These are phyloP conservation scores for Berberis thunbergii DNA, from an alignment of 164 flowering plant genomes.

Conservation along the genomic window DNA sequence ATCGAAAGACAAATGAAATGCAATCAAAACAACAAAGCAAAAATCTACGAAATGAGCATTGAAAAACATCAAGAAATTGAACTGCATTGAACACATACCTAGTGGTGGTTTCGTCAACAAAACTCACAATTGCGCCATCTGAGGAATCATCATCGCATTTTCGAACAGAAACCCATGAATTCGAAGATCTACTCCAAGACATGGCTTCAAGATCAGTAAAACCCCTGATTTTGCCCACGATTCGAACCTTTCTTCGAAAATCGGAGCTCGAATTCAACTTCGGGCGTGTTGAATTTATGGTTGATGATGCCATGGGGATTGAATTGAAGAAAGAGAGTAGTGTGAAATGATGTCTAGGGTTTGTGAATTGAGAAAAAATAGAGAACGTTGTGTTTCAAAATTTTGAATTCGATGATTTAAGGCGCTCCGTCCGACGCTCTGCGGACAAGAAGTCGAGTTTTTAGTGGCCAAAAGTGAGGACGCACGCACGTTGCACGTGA, in stretches of 20 bases:
- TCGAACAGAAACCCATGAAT: background rate
- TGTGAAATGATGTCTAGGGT: background rate
- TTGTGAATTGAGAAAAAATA: background rate
- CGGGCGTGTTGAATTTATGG: background rate
- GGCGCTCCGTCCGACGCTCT: too few relatives aligned
- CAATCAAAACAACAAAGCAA: background rate
- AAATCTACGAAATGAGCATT: background rate
- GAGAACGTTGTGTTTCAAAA: background rate
- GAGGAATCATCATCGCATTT: background rate
- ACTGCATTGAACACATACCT: background rate
- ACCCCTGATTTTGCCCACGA: conserved; percentile 4
- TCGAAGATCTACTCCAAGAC: background rate
- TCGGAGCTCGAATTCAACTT: conserved; percentile 1
- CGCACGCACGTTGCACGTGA: too few relatives aligned
- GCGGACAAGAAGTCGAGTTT: too few relatives aligned
- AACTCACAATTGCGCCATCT: background rate
- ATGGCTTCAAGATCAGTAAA: background rate
- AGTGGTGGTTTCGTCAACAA: background rate
- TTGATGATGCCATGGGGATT: background rate
- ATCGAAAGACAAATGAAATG: too few relatives aligned
- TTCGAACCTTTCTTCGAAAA: conserved; percentile 1
- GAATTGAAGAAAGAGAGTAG: background rate
- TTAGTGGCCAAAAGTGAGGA: too few relatives aligned
- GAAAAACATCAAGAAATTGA: too few relatives aligned
- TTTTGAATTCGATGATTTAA: too few relatives aligned